phyloP scores from a whole-genome alignment of 805 yeast genomes.

The Candida takata region DNA sequence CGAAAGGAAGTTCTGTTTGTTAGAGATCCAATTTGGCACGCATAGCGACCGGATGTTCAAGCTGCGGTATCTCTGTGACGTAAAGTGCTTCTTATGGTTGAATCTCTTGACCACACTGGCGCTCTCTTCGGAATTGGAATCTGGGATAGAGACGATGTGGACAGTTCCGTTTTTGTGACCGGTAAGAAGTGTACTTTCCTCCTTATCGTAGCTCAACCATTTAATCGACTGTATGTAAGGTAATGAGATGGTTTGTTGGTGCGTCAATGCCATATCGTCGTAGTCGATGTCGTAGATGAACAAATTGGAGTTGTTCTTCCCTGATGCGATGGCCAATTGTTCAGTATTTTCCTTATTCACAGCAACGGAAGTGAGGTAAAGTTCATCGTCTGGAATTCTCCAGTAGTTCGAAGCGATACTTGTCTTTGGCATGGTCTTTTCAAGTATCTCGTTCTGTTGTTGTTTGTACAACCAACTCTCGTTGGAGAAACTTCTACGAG shows the following conservation, averaged over 20 bases:
- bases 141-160: conserved; percentile 66
- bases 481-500: conserved; percentile 9
- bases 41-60: conserved; percentile 13
- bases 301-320: conserved; percentile 36
- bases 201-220: conserved; percentile 39
- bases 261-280: conserved; percentile 38
- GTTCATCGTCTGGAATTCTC: conserved; percentile 27
- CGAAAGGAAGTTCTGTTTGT: conserved; percentile 37
- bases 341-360: conserved; percentile 22
- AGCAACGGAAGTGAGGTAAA: conserved; percentile 40
- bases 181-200: conserved; percentile 42
- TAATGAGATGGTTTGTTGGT: conserved; percentile 50
- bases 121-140: conserved; percentile 35
- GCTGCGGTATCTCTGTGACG: conserved; percentile 16
- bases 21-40: conserved; percentile 23
- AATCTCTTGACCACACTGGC: conserved; percentile 77
- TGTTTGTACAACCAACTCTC: conserved; percentile 19
- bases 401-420: conserved; percentile 26
- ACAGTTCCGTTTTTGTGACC: conserved; percentile 76
- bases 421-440: conserved; percentile 34
- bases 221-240: conserved; percentile 47
- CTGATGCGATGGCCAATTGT: conserved; percentile 48
- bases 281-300: conserved; percentile 43
- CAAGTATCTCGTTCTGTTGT: conserved; percentile 29
- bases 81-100: conserved; percentile 66